phyloP scores from a whole-genome alignment of 148 eudicot species.

The Polygonum maritimum region DNA sequence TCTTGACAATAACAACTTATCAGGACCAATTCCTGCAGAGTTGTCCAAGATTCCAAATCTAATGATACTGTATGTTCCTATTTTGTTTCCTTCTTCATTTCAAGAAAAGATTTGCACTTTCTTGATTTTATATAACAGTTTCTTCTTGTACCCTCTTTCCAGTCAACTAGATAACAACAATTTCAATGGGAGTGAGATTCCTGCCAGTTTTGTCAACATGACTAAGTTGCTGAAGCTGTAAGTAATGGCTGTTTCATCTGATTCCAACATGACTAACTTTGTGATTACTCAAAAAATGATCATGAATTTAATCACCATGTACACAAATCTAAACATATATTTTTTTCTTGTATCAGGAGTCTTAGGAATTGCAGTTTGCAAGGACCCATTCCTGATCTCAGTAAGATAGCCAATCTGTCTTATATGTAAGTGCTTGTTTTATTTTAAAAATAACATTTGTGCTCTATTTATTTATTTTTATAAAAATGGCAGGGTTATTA shows the following conservation, averaged over 20 bases:
- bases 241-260: conserved; percentile 12
- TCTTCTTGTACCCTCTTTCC: conserved; percentile 11
- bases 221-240: conserved; percentile 37
- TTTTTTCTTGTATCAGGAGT: conserved; percentile 44
- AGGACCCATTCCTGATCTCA: conserved; percentile 74
- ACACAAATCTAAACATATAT: not conserved
- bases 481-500: too few species aligned
- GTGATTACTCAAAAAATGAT: not conserved
- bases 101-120: not conserved
- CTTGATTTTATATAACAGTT: not conserved
- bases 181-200: conserved; percentile 34
- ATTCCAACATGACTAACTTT: not conserved
- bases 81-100: not conserved
- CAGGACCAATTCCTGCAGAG: conserved; percentile 77
- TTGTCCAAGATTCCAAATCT: conserved; percentile 47
- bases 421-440: conserved; percentile 49
- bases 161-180: conserved; percentile 67
- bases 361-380: conserved; percentile 71
- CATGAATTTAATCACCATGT: not conserved
- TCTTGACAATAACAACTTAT: conserved; percentile 72
- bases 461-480: too few species aligned
- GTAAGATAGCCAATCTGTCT: conserved; percentile 44
- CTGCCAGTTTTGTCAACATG: conserved; percentile 37
- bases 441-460: not conserved
- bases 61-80: conserved; percentile 52